Percentiles rank a stretch among this genome's conserved stretches.
Conservation (phyloP, 108 stramenopile species). For the Halocafeteria seosinensis region DNA sequence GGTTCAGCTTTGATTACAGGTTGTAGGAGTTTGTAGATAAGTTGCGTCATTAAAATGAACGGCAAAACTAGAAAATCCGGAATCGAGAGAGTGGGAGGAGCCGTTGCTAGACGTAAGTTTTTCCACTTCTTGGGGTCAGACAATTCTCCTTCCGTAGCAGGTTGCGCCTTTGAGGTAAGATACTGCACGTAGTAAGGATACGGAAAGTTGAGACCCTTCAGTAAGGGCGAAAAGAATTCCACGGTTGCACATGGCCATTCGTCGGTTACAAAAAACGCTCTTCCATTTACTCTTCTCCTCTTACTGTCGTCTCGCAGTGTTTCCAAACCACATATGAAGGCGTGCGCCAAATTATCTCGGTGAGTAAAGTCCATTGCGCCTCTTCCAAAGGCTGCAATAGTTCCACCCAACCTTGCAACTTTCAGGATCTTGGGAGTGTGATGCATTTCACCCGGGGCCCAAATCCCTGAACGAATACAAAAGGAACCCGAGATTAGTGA, state of each 20-base stretch:
- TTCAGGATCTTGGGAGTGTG: not conserved
- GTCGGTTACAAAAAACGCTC: not conserved
- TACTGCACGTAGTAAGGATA: not conserved
- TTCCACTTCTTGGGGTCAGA: not conserved
- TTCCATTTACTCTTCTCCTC: not conserved
- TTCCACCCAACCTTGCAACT: not conserved
- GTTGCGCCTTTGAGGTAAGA: not conserved
- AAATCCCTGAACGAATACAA: no score
- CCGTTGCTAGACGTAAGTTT: not conserved
- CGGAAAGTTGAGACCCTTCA: not conserved
- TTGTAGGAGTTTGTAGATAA: not conserved
- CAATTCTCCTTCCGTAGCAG: not conserved
- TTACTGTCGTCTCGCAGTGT: not conserved
- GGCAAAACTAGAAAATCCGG: not conserved
- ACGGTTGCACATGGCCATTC: not conserved
- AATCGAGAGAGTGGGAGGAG: not conserved
- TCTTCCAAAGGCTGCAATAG: not conserved
- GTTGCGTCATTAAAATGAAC: no score
- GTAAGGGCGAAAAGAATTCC: not conserved
- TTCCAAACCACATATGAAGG: not conserved
- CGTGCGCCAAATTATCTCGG: not conserved
- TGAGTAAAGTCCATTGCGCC: not conserved
- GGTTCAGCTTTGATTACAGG: not conserved
- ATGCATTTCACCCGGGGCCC: not conserved
- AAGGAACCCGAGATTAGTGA: no score